Conservation (phyloP, 805 yeast genomes). For the Cyberlindnera sargentensis region DNA sequence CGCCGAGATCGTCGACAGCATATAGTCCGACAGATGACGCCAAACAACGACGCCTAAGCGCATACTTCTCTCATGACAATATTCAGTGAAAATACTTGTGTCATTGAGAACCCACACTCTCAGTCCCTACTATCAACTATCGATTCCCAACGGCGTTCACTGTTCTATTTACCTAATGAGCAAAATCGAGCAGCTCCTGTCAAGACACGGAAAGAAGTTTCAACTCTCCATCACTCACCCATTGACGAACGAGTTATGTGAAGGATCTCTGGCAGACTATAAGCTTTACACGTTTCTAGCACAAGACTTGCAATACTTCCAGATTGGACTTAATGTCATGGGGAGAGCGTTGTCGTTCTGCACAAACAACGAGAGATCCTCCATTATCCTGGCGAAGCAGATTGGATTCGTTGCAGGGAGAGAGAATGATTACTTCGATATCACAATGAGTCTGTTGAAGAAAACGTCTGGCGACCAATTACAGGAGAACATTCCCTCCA, state of each 20-base stretch:
- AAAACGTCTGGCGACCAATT: slow-evolving; percentile 6
- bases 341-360: slow-evolving; percentile 34
- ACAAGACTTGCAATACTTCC: slow-evolving; percentile 45
- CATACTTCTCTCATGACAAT: too few relatives aligned
- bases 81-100: too few relatives aligned
- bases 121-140: too few relatives aligned
- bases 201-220: neutral
- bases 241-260: slow-evolving; percentile 30
- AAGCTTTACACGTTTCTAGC: slow-evolving; percentile 37
- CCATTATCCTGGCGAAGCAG: slow-evolving; percentile 39
- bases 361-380: slow-evolving; percentile 28
- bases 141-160: too few relatives aligned
- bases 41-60: too few relatives aligned
- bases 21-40: too few relatives aligned
- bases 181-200: neutral
- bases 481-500: neutral
- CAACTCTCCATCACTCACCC: neutral
- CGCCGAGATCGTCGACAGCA: too few relatives aligned
- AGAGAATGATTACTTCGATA: slow-evolving; percentile 42
- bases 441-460: slow-evolving; percentile 27
- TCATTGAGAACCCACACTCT: too few relatives aligned
- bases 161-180: too few relatives aligned
- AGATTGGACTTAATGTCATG: slow-evolving; percentile 33
- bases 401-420: slow-evolving; percentile 42
- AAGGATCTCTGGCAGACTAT: slow-evolving; percentile 37